Evolutionary conservation across 2,329 filamentous ascomycete genomes (phyloP).

Genomic region (Ceratocystis harringtonii): DNA sequence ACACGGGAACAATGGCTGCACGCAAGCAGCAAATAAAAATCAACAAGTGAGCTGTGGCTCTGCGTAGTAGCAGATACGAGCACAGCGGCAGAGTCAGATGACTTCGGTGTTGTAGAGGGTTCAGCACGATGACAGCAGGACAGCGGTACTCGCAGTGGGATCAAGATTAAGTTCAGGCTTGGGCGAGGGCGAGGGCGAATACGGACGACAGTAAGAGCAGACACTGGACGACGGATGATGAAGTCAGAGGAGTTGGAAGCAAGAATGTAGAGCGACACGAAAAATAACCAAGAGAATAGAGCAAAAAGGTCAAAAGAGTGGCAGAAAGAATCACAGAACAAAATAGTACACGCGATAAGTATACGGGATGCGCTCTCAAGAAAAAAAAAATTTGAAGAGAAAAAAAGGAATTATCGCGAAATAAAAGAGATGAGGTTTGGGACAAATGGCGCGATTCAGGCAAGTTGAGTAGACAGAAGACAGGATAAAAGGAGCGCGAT

Average conservation of each 20-base stretch:
- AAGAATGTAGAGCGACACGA: not conserved
- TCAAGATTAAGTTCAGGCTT: not conserved
- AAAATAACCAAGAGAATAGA: not conserved
- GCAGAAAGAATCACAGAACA: not conserved
- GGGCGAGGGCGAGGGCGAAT: too few relatives aligned
- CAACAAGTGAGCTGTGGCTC: not conserved
- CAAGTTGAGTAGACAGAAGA: not conserved
- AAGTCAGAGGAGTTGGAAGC: not conserved
- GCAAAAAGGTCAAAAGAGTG: not conserved
- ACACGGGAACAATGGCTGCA: not conserved
- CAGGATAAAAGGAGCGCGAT: slow-evolving; percentile 8
- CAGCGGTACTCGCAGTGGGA: not conserved
- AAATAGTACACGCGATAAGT: not conserved
- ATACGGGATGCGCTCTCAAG: slow-evolving; percentile 1
- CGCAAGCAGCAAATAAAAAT: not conserved
- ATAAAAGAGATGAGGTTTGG: not conserved
- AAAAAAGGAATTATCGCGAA: slow-evolving; percentile 8
- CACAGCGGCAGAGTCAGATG: not conserved
- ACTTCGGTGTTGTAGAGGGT: not conserved
- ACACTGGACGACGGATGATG: slow-evolving; percentile 4
- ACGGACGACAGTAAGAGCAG: slow-evolving; percentile 17
- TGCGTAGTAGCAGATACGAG: not conserved
- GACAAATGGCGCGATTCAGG: slow-evolving; percentile 4
- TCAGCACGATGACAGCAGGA: not conserved
- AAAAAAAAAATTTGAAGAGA: slow-evolving; percentile 14